phyloP scores from a whole-genome alignment of 1,139 yeast genomes.

The Dujonia santamariae region DNA sequence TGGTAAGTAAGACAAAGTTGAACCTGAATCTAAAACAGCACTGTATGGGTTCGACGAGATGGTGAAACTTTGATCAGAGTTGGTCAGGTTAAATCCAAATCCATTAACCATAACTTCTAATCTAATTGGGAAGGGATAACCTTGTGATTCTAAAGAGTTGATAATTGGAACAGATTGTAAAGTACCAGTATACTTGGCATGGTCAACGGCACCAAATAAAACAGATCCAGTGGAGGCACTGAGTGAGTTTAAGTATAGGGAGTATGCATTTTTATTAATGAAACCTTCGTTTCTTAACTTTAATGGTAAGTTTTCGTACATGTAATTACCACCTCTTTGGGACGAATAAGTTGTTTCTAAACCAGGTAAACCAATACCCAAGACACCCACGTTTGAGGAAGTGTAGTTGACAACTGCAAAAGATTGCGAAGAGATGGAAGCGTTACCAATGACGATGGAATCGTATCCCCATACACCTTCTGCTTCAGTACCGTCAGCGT shows the following conservation, averaged over 20 bases:
- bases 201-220: constrained; percentile 52
- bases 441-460: constrained; percentile 34
- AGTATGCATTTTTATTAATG: constrained; percentile 46
- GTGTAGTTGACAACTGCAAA: constrained; percentile 20
- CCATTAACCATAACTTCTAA: constrained; percentile 24
- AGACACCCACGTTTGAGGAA: constrained; percentile 16
- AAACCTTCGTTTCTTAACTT: constrained; percentile 27
- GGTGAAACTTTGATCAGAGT: constrained; percentile 6
- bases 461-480: constrained; percentile 58
- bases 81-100: constrained; percentile 15
- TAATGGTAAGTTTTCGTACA: constrained; percentile 16
- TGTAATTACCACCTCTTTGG: constrained; percentile 10
- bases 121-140: constrained; percentile 22
- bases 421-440: constrained; percentile 42
- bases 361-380: constrained; percentile 50
- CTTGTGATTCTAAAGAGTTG: constrained; percentile 16
- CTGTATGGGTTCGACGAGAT: constrained; percentile 20
- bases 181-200: constrained; percentile 41
- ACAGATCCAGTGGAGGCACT: constrained; percentile 38
- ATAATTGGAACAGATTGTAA: constrained; percentile 30
- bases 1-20: constrained; percentile 38
- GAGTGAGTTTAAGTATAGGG: constrained; percentile 44
- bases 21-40: constrained; percentile 43
- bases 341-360: constrained; percentile 37
- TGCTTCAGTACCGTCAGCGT: constrained; percentile 65